Evolutionary conservation across 768 basidiomycete genomes (phyloP), one percentile per base, ranked within the genome.

Genomic region (Lentinula raphanica): DNA sequence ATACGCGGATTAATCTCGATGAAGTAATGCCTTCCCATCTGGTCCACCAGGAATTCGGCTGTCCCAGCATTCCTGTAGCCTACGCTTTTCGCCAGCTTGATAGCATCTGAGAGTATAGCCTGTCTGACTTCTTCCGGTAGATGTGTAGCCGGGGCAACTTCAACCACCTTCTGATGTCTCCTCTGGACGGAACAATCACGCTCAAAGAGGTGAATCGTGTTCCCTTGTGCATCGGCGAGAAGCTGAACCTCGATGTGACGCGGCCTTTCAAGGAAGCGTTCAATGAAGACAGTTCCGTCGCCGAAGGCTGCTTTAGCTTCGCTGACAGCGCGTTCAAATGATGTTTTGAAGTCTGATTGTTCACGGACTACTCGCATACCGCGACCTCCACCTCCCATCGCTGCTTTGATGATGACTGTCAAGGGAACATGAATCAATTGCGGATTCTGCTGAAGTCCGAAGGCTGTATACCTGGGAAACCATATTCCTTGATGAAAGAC

Each of bases 1-100:
- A 99, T 98, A 76, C 97, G 94, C 29, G 97, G 94, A 74, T 98
- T 98, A 66, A 99, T 98, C 75, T 99, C 97, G 68, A 99, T 98
- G 77, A 99, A 98, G 75, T 98, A 98, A 74, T 97, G 94, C 65
- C 94, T 82, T 65, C 92, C 94, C 79, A 90, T 85, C 69, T 94
- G 91, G 73, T 98, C 97, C 61, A 98, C 94, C 72, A 99, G 79
- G 79, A 98, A 99, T 76, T 99, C 97, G 25, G 93, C 94, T 38
- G 97, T 98, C 63, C 97, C 96, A 53, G 97, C 97, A 72, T 97
- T 98, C 63, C 93, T 83, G 73, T 99, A 99, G 5, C 88, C 85
- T 64, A 98, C 97, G 58, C 90, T 92, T 74, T 84, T 88, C 56
- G 94, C 94, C 57, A 98, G 80, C 76, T 89, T 98, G 76, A 98